phyloP scores from a whole-genome alignment of 169 alveolate genomes.

The Plasmodium knowlesi region DNA sequence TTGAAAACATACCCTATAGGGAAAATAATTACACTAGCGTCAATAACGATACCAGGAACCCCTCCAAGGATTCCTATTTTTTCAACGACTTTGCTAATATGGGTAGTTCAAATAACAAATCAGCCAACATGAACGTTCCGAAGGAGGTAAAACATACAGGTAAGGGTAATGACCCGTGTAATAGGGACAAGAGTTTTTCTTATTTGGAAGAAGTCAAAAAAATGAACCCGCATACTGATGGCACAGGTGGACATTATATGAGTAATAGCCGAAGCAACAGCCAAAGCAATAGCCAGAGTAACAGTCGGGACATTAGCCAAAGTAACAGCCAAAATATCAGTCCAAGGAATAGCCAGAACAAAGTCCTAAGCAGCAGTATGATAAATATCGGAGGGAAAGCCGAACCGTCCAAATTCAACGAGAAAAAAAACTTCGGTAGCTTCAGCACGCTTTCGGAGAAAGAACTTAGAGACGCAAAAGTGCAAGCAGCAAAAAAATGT shows the following conservation, averaged over 20 bases:
- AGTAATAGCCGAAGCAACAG: not conserved
- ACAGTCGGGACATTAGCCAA: too few relatives aligned
- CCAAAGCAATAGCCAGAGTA: not conserved
- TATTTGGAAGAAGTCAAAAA: not conserved
- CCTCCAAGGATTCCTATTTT: constrained; percentile 25
- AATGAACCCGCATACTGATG: not conserved
- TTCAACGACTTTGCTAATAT: constrained; percentile 24
- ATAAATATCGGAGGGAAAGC: not conserved
- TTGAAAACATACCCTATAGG: not conserved
- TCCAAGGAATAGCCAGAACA: not conserved
- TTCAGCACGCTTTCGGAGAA: constrained; percentile 23
- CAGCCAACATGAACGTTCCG: not conserved
- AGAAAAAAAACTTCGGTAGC: constrained; percentile 21
- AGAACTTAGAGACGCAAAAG: constrained; percentile 79
- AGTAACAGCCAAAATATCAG: not conserved
- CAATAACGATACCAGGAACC: not conserved
- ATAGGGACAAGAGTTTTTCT: not conserved
- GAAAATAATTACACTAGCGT: not conserved
- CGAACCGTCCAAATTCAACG: constrained; percentile 3
- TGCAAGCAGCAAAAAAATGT: constrained; percentile 84
- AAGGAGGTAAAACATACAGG: not conserved
- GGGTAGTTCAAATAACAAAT: not conserved
- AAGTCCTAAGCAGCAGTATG: not conserved
- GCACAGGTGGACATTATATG: not conserved
- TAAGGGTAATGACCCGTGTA: not conserved